Conservation (phyloP, 23 red algal genomes). For the Pyropia yezoensis region DNA sequence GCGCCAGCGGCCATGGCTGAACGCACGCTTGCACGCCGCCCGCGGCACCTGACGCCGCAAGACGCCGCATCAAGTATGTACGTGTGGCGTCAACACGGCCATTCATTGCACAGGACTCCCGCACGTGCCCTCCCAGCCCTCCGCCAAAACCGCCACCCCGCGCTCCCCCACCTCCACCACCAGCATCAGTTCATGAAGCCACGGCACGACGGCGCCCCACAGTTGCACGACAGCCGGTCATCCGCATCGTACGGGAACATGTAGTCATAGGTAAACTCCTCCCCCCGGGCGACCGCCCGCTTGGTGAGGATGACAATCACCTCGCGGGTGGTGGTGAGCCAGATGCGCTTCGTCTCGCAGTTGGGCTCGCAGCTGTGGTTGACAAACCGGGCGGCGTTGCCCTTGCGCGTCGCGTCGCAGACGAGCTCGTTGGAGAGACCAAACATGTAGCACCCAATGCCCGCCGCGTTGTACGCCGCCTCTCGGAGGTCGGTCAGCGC, state of each 20-base stretch:
- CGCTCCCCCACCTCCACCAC: background rate
- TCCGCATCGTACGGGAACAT: conserved; percentile 60
- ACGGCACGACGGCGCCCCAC: conserved; percentile 28
- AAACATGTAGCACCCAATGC: conserved; percentile 98
- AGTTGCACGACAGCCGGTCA: conserved; percentile 42
- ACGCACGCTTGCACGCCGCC: too few species aligned
- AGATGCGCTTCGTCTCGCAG: conserved; percentile 56
- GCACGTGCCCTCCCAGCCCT: too few species aligned
- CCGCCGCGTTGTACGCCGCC: conserved; percentile 37
- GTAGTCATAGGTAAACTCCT: conserved; percentile 96
- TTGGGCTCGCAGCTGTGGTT: conserved; percentile 95
- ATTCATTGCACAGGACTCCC: too few species aligned
- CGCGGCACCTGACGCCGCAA: too few species aligned
- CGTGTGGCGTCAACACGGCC: too few species aligned
- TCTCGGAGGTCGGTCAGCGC: conserved; percentile 72
- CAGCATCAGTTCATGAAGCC: conserved; percentile 44
- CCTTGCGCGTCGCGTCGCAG: conserved; percentile 79
- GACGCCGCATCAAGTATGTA: too few species aligned
- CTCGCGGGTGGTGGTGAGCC: conserved; percentile 28
- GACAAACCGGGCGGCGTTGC: conserved; percentile 87
- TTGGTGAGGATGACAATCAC: conserved; percentile 76
- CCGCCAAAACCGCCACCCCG: too few species aligned
- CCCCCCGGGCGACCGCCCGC: conserved; percentile 47
- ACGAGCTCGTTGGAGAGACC: conserved; percentile 59
- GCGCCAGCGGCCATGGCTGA: too few species aligned